These are phyloP conservation scores for Nyssa sinensis DNA, from an alignment of 148 eudicot species.

Conservation along the genomic window DNA sequence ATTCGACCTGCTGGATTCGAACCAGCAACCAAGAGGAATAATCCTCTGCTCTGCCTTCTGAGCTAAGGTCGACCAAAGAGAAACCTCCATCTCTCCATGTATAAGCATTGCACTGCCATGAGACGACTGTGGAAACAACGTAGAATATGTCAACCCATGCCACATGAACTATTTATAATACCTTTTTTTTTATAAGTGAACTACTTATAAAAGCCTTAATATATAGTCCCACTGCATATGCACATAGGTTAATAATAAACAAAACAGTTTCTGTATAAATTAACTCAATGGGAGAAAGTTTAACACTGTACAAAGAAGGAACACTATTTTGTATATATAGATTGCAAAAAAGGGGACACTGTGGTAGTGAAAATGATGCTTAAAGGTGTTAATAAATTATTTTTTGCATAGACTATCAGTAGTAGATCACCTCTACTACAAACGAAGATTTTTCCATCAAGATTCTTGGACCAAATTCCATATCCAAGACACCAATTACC, in stretches of 20 bases:
- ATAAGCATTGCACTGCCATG: neutral
- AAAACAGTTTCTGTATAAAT: neutral
- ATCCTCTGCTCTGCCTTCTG: neutral
- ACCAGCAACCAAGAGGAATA: conserved; percentile 8
- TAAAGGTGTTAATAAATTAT: too few species aligned
- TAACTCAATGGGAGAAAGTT: neutral
- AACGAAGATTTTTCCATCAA: neutral
- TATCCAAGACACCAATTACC: neutral
- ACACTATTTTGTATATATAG: too few species aligned
- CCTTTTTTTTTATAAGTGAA: too few species aligned
- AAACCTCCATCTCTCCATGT: neutral
- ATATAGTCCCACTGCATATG: neutral
- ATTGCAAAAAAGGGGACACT: too few species aligned
- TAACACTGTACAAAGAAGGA: neutral
- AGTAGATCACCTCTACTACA: too few species aligned
- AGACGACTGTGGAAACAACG: neutral
- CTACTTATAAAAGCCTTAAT: too few species aligned
- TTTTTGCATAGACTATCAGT: neutral
- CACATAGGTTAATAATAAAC: neutral
- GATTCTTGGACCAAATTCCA: neutral
- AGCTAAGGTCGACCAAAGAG: neutral
- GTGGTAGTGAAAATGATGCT: neutral
- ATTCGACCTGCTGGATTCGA: neutral
- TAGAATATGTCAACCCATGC: neutral
- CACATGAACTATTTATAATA: neutral